Conservation (phyloP, 257 asterid genomes). For the Agastache rugosa region DNA sequence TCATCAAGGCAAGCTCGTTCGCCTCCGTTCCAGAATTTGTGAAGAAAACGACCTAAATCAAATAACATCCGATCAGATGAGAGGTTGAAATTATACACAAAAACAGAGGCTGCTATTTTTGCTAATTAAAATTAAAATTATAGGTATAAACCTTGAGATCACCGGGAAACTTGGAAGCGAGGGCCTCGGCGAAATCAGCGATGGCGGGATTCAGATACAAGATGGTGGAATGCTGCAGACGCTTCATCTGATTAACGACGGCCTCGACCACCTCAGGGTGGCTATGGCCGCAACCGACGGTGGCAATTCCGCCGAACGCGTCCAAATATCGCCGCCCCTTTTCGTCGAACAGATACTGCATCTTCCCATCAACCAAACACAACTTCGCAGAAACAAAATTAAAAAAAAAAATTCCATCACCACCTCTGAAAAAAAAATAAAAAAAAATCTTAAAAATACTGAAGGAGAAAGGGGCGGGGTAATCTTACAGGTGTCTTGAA, state of each 20-base stretch:
- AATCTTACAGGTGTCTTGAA: conserved; percentile 66
- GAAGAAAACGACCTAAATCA: conserved; percentile 78
- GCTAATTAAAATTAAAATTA: not conserved
- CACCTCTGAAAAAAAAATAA: not conserved
- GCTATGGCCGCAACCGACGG: conserved; percentile 90
- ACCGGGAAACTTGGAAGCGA: conserved; percentile 78
- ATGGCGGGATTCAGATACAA: conserved; percentile 77
- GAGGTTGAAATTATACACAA: not conserved
- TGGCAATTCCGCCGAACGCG: conserved; percentile 93
- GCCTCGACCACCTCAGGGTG: conserved; percentile 94
- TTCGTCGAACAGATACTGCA: conserved; percentile 88
- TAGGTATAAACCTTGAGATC: conserved; percentile 76
- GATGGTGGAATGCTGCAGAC: conserved; percentile 87
- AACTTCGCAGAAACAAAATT: conserved; percentile 47
- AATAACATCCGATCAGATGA: not conserved
- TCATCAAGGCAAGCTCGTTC: conserved; percentile 87
- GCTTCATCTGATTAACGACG: conserved; percentile 69
- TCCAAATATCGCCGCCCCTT: conserved; percentile 84
- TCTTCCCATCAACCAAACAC: conserved; percentile 90
- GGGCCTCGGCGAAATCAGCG: conserved; percentile 91
- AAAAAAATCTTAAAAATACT: not conserved
- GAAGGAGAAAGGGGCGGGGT: not conserved
- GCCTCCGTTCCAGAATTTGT: conserved; percentile 98
- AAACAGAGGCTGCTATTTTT: not conserved
- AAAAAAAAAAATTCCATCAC: not conserved